phyloP scores from a whole-genome alignment of 352 stramenopile species.

The Elongisporangium anandrum region DNA sequence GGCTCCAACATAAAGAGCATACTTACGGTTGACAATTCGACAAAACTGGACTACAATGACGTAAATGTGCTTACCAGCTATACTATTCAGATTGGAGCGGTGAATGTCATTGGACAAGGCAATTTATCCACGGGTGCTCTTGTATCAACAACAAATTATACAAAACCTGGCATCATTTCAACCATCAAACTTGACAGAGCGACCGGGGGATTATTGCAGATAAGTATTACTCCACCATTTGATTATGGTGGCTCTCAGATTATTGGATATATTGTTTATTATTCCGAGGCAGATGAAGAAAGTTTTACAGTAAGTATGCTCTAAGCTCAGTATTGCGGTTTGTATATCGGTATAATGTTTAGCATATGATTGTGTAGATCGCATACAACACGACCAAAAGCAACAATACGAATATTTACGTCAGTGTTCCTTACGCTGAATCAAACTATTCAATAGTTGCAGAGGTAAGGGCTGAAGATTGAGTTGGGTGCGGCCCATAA shows the following conservation, averaged over 20 bases:
- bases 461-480: too few species aligned
- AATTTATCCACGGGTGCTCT: conserved; percentile 6
- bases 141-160: conserved; percentile 33
- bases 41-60: conserved; percentile 18
- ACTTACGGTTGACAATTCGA: conserved; percentile 30
- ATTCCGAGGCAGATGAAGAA: neutral
- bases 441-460: conserved; percentile 32
- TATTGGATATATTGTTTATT: conserved; percentile 22
- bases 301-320: neutral
- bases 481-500: too few species aligned
- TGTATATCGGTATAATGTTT: neutral
- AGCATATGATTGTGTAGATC: conserved; percentile 12
- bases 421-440: conserved; percentile 32
- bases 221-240: conserved; percentile 22
- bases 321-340: neutral
- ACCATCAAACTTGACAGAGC: conserved; percentile 17
- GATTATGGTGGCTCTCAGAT: conserved; percentile 43
- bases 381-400: conserved; percentile 19
- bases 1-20: conserved; percentile 6
- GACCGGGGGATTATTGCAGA: conserved; percentile 41
- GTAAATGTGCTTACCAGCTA: conserved; percentile 25
- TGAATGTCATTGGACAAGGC: conserved; percentile 32
- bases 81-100: conserved; percentile 26
- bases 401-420: conserved; percentile 13
- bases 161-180: conserved; percentile 20